Evolutionary conservation across 1,139 yeast genomes (phyloP).

Genomic region (Meyerozyma guilliermondii): DNA sequence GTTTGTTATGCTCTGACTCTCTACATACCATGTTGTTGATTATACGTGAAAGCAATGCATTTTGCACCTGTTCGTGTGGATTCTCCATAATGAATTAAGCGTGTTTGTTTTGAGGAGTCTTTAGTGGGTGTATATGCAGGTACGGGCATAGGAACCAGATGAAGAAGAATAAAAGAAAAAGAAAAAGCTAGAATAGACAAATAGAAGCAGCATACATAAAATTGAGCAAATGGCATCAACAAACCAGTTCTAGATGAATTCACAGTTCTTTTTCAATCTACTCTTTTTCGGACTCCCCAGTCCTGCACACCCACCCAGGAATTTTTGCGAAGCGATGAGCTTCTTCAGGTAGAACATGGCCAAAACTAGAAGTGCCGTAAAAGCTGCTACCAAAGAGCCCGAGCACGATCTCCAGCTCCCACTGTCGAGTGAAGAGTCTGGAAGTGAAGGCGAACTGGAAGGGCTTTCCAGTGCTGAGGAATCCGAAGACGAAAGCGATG

Average conservation of each 20-base stretch:
- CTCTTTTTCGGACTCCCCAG: not conserved
- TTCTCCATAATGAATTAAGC: slow-evolving; percentile 54
- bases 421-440: not conserved
- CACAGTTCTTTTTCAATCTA: no score
- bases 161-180: not conserved
- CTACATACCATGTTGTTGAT: slow-evolving; percentile 65
- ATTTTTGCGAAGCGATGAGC: slow-evolving; percentile 1
- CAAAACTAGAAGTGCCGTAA: not conserved
- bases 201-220: no score
- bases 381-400: not conserved
- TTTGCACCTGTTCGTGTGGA: slow-evolving; percentile 86
- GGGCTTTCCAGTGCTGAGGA: not conserved
- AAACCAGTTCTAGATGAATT: no score
- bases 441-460: not conserved
- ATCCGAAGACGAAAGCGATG: not conserved
- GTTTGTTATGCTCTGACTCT: not conserved
- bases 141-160: not conserved
- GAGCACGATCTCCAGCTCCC: not conserved
- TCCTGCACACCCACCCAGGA: not conserved
- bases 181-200: not conserved
- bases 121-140: not conserved
- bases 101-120: not conserved
- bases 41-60: slow-evolving; percentile 70
- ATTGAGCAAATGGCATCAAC: no score
- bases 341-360: not conserved